Percentiles rank a stretch among this genome's conserved stretches.
Conservation (phyloP, 2,329 filamentous ascomycete species). For the Exophiala aquamarina region DNA sequence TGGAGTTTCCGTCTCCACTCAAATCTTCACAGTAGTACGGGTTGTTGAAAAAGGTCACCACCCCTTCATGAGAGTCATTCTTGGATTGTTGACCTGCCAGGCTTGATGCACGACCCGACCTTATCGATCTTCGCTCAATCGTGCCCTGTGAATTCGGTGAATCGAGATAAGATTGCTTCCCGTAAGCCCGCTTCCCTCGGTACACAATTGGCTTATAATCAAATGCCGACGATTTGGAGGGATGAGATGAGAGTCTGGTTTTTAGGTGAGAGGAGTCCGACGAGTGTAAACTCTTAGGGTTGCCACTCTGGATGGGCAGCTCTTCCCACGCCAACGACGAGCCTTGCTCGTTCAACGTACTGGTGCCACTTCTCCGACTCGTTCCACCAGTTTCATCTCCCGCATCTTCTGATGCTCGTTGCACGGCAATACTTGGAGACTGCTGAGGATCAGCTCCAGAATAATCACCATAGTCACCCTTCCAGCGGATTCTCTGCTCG, state of each 20-base stretch:
- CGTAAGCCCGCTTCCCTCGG: slow-evolving; percentile 37
- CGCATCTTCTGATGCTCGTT: slow-evolving; percentile 12
- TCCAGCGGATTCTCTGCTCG: slow-evolving; percentile 78
- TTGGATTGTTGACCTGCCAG: slow-evolving; percentile 51
- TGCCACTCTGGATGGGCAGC: background rate
- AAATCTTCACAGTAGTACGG: slow-evolving; percentile 79
- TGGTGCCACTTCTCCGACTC: slow-evolving; percentile 47
- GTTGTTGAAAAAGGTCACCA: slow-evolving; percentile 81
- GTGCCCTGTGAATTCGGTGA: slow-evolving; percentile 50
- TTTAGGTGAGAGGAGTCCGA: background rate
- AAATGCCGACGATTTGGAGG: slow-evolving; percentile 20
- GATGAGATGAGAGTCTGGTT: slow-evolving; percentile 8
- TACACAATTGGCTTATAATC: slow-evolving; percentile 51
- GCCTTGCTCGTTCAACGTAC: slow-evolving; percentile 41
- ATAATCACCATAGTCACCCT: slow-evolving; percentile 61
- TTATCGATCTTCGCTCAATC: slow-evolving; percentile 48
- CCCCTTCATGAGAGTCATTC: slow-evolving; percentile 51
- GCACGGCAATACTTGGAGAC: slow-evolving; percentile 8
- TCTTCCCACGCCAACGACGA: slow-evolving; percentile 20
- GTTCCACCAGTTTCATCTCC: slow-evolving; percentile 40
- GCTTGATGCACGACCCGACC: slow-evolving; percentile 50
- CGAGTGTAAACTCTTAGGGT: background rate
- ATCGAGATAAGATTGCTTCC: slow-evolving; percentile 49
- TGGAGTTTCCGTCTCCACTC: slow-evolving; percentile 35
- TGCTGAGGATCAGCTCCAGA: slow-evolving; percentile 65